Base-by-base conservation (phyloP, 306 rosid species). In the Vicia villosa region DNA sequence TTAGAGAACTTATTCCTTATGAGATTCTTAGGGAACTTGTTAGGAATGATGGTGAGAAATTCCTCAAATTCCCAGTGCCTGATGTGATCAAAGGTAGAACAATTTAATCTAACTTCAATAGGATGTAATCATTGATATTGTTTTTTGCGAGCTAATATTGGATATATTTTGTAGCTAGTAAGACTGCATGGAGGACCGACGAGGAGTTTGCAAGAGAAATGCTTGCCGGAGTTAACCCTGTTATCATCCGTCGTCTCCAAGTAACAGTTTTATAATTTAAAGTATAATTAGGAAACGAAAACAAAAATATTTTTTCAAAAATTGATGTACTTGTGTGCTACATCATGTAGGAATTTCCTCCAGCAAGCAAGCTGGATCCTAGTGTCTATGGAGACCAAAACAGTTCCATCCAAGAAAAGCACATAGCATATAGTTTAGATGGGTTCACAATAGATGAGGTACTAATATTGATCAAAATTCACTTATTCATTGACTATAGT, bases 161-260 rank as follows among this genome's bases (percentile, higher is more conserved):
- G 28, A 3, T 52, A 36, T 46, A 34, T 47, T 63, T 63, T 77
- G 74, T 79, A 94, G 99, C 52, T 5, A 79, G 79, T 55, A 87
- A 76, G 63, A 80, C 87, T 45, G 99, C 99, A 46, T 94, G 99
- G 99, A 84, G 99, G 63, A 84, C 97, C 4, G 97, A 91, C 5
- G 92, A 88, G 40, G 99, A 94, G 72, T 91, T 94, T 42, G 92
- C 60, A 46, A 80, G 99, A 74, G 97, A 94, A 87, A 94, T 87
- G 97, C 86, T 94, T 15, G 96, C 99, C 0, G 99, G 99, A 24
- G 96, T 94, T 50, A 94, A 91, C 77, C 99, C 99, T 30, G 89
- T 94, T n/a, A 69, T 84, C 71, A 89, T 94, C 36, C 52, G 88
- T 15, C 83, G 88, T 56, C 95, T 94, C 68, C 72, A 73, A 64